Percentiles rank a stretch among this genome's conserved stretches.
These are phyloP conservation scores for Hypoxylon crocopeplum DNA, from an alignment of 495 filamentous ascomycete species.

Conservation along the genomic window DNA sequence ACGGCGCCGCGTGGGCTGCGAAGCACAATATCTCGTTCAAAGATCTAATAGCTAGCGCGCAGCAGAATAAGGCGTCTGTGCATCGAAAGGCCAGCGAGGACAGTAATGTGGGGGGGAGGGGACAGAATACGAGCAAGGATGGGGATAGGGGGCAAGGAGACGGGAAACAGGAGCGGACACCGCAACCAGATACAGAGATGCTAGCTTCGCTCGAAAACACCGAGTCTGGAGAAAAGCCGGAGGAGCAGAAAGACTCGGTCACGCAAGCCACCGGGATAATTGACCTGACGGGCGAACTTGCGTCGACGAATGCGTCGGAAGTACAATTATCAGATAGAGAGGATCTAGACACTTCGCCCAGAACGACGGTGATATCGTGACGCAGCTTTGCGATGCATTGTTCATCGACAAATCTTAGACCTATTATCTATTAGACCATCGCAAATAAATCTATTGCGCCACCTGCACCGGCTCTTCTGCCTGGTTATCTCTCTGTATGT, in stretches of 20 bases:
- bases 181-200: slow-evolving; percentile 16
- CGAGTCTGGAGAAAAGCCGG: not conserved
- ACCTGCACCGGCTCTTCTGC: slow-evolving; percentile 4
- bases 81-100: slow-evolving; percentile 20
- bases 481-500: slow-evolving; percentile 17
- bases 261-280: slow-evolving; percentile 8
- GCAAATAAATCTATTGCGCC: slow-evolving; percentile 14
- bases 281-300: slow-evolving; percentile 20
- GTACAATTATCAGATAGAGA: slow-evolving; percentile 3
- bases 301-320: slow-evolving; percentile 4
- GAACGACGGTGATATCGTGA: slow-evolving; percentile 15
- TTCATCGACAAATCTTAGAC: not conserved
- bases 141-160: not conserved
- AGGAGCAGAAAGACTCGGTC: not conserved
- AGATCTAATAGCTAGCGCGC: slow-evolving; percentile 75
- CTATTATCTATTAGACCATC: slow-evolving; percentile 17
- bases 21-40: slow-evolving; percentile 77
- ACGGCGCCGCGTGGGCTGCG: slow-evolving; percentile 75
- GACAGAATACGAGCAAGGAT: not conserved
- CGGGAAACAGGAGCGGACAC: slow-evolving; percentile 1
- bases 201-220: slow-evolving; percentile 10
- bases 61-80: slow-evolving; percentile 49
- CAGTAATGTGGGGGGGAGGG: not conserved
- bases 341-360: slow-evolving; percentile 13
- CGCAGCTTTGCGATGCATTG: slow-evolving; percentile 2